Evolutionary conservation across 1,139 yeast species (phyloP), one percentile per base, ranked within the genome.

Genomic region (Nadsonia starkeyi-henricii): DNA sequence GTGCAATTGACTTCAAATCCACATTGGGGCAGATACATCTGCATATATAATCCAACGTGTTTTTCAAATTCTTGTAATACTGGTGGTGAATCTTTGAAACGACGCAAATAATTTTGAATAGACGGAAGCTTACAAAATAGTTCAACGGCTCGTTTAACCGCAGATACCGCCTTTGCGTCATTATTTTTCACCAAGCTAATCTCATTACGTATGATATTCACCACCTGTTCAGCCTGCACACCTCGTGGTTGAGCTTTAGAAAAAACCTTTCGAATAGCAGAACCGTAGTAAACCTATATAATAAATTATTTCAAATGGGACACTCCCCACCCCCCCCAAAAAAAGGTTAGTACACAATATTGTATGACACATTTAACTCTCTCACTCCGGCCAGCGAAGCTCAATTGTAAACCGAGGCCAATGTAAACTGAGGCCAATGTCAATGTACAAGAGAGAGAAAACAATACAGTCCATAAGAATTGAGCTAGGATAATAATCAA

Each of bases 1-100:
- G 76, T 70, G 9, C 71, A 67, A 46, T 67, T 64, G 36, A 72
- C 57, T 45, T 67, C 72, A 54, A 70, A 72, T 18, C 68, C 70
- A 46, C 72, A 68, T 19, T 63, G 65, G 4, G 65, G 62, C 2
- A 53, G 53, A 51, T 64, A 72, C 17, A 70, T 55, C 30, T 59
- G 57, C 41, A 72, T 50, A 52, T 72, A 72, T 28, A 68, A 59
- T 42, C 57, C 54, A 7, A 66, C 59, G 48, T 72, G 75, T 41
- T 57, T 56, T 45, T 61, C 64, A 51, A 72, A 71, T 43, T 68
- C 71, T 5, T 49, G 53, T 13, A 56, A 56, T 17, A 59, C 55
- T 23, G 9, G 9, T 4, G 55, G 47, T 5, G 54, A 53, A 18
- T 51, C 52, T 42, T 55, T 60, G 47, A 61, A 65, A 18, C 62